A percentile compares a stretch with the other conserved stretches of the same genome.
Conservation (phyloP, 306 rosid genomes). For the Quercus alba region DNA sequence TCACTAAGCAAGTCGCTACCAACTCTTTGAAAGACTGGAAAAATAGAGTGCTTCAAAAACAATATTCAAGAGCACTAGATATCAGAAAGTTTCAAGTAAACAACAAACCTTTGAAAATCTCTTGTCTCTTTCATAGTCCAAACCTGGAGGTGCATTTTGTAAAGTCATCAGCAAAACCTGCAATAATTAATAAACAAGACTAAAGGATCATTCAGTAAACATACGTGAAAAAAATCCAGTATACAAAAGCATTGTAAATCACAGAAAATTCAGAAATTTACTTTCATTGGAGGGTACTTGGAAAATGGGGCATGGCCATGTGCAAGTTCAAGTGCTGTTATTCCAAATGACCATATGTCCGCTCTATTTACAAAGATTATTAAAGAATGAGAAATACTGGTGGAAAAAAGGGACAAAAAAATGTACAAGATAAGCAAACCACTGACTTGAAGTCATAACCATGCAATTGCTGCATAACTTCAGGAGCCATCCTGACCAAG, state of each 20-base stretch:
- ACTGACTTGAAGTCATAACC: slow-evolving; percentile 98
- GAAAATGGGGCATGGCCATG: slow-evolving; percentile 99
- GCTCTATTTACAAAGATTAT: slow-evolving; percentile 63
- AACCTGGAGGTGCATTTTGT: slow-evolving; percentile 99
- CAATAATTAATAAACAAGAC: slow-evolving; percentile 26
- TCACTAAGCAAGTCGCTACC: slow-evolving; percentile 90
- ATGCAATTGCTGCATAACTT: slow-evolving; percentile 97
- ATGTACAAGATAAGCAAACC: slow-evolving; percentile 17
- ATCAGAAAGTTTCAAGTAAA: slow-evolving; percentile 28
- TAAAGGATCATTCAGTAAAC: not conserved
- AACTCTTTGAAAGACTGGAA: slow-evolving; percentile 88
- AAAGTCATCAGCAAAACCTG: slow-evolving; percentile 97
- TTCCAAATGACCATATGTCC: slow-evolving; percentile 97
- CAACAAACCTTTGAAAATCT: slow-evolving; percentile 85
- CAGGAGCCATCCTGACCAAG: slow-evolving; percentile 97
- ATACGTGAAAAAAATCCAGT: not conserved
- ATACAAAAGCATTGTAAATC: slow-evolving; percentile 11
- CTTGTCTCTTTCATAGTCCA: slow-evolving; percentile 95
- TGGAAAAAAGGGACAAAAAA: not conserved
- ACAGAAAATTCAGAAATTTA: slow-evolving; percentile 39
- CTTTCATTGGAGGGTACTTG: slow-evolving; percentile 97
- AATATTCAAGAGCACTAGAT: slow-evolving; percentile 15
- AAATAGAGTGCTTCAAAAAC: slow-evolving; percentile 28
- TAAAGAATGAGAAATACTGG: slow-evolving; percentile 2
- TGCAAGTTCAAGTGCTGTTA: slow-evolving; percentile 99